Evolutionary conservation across 768 basidiomycete species (phyloP), one percentile per base, ranked within the genome.

Genomic region (Tulasnella sp.): DNA sequence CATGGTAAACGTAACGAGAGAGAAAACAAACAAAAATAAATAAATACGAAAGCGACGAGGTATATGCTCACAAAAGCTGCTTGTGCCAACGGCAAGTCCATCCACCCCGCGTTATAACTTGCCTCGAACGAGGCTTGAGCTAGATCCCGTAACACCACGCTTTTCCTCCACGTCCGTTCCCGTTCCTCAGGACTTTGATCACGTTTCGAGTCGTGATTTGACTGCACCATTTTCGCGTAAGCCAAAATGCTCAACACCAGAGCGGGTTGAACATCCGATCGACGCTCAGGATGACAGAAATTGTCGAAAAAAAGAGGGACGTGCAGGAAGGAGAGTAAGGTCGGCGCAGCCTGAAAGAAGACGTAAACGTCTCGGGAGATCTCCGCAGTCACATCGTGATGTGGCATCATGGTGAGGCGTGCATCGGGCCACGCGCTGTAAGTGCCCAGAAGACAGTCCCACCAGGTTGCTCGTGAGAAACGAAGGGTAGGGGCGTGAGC

Each of bases 401-500:
- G 52, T 34, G 34, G 15, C 15, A 38, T 15, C 7, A 15, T 5
- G 5, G 34, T 38, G 34, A 15, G 15, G 34, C 7, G 34, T 5
- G 5, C 15, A 15, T 5, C 34, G 5, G 38, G 30, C 9, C n/a
- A 3, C 8, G 42, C 8, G 12, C 22, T 38, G 30, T 62, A 62
- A 1, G 58, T 21, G 9, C 41, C 38, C 2, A 58, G 38, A n/a
- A 62, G 22, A 22, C 21, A 31, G 42, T 62, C 61, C 61, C 61
- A 62, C 61, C 61, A 62, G 30, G 61, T 62, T 24, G 45, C 56
- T 55, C 50, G 55, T 21, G 54, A 41, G 49, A 62, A 62, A 2
- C 43, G 30, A 38, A 62, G 49, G 15, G 56, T 46, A 15, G 57
- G 57, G 17, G 49, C 49, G 24, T 49, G 46, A 10, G 42, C 38